Percentiles rank a stretch among this genome's conserved stretches.
phyloP scores from a whole-genome alignment of 768 basidiomycete species.

The Suillus hirtellus region DNA sequence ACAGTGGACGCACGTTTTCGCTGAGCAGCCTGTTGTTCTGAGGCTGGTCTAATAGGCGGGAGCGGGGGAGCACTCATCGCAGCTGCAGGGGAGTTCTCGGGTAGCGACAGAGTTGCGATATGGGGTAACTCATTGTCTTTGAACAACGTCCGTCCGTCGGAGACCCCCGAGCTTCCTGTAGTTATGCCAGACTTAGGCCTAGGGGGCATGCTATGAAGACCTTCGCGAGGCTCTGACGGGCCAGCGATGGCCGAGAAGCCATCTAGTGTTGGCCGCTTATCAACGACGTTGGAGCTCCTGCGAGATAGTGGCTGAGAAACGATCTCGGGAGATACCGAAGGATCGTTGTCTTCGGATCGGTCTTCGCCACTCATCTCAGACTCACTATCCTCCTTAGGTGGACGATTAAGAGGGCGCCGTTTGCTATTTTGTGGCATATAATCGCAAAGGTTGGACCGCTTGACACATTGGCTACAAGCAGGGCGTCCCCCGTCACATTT shows the following conservation, averaged over 20 bases:
- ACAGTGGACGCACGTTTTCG: slow-evolving; percentile 71
- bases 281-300: slow-evolving; percentile 35
- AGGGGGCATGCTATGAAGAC: slow-evolving; percentile 39
- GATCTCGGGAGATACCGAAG: slow-evolving; percentile 58
- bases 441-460: slow-evolving; percentile 77
- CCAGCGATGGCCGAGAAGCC: slow-evolving; percentile 31
- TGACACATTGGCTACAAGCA: slow-evolving; percentile 79
- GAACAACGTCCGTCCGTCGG: slow-evolving; percentile 47
- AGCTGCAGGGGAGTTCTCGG: slow-evolving; percentile 54
- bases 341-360: slow-evolving; percentile 49
- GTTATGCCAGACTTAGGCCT: slow-evolving; percentile 29
- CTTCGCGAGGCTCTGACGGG: slow-evolving; percentile 47
- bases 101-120: slow-evolving; percentile 67
- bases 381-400: slow-evolving; percentile 58
- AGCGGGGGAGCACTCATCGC: slow-evolving; percentile 64
- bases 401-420: slow-evolving; percentile 64
- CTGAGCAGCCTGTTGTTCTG: slow-evolving; percentile 66
- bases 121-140: slow-evolving; percentile 68
- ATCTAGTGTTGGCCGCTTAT: slow-evolving; percentile 36
- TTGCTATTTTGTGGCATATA: slow-evolving; percentile 75
- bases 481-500: slow-evolving; percentile 88
- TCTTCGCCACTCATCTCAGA: slow-evolving; percentile 68
- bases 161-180: slow-evolving; percentile 20
- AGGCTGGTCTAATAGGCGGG: slow-evolving; percentile 64
- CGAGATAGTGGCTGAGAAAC: slow-evolving; percentile 36